A percentile compares a stretch with the other conserved stretches of the same genome.
Evolutionary conservation across 2,329 filamentous ascomycete species (phyloP).

Genomic region (Rachicladosporium sp.): DNA sequence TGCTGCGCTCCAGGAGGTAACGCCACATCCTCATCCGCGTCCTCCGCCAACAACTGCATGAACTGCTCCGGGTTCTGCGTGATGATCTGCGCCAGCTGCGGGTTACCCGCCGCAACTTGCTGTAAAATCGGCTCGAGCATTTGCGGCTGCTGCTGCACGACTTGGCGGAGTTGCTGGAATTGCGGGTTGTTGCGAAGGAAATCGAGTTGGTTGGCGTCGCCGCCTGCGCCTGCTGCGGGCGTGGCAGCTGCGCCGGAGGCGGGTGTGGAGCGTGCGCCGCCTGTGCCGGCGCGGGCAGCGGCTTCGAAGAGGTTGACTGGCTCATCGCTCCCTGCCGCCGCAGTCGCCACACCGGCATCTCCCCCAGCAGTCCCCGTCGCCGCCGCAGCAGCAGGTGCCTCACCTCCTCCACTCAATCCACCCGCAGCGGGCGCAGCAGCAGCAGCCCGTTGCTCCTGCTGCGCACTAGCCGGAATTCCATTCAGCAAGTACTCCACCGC

Average conservation of each 20-base stretch:
- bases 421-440: conserved; percentile 13
- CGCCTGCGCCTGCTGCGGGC: conserved; percentile 38
- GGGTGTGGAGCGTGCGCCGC: conserved; percentile 31
- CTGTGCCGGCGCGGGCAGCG: conserved; percentile 25
- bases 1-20: conserved; percentile 79
- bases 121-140: conserved; percentile 98
- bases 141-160: conserved; percentile 93
- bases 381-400: conserved; percentile 24
- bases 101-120: conserved; percentile 89
- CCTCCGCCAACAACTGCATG: conserved; percentile 77
- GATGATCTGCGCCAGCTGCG: conserved; percentile 84
- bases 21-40: conserved; percentile 65
- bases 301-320: conserved; percentile 86
- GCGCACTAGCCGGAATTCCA: conserved; percentile 77
- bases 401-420: neutral
- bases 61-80: conserved; percentile 88
- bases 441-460: conserved; percentile 53
- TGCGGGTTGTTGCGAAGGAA: conserved; percentile 92
- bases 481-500: conserved; percentile 91
- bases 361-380: conserved; percentile 28
- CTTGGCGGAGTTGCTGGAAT: conserved; percentile 93
- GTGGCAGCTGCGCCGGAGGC: conserved; percentile 29
- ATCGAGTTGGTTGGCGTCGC: conserved; percentile 57
- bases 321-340: conserved; percentile 44
- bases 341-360: conserved; percentile 46